These are phyloP conservation scores for Microstroma glucosiphilum DNA, from an alignment of 1,284 basidiomycete genomes.

Conservation along the genomic window DNA sequence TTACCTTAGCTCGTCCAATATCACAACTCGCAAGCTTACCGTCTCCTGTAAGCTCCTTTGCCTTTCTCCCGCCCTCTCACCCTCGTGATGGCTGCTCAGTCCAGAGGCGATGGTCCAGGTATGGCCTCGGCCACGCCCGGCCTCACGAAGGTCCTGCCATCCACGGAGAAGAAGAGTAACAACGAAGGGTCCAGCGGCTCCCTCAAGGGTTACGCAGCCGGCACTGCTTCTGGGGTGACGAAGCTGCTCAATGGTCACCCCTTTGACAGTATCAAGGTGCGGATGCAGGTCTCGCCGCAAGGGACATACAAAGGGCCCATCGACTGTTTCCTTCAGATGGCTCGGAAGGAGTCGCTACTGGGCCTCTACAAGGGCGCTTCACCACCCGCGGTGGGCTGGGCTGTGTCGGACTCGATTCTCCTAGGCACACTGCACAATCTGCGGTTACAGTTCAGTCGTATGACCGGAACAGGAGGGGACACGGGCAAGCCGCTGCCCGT, in stretches of 20 bases:
- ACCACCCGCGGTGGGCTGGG: slow-evolving; percentile 71
- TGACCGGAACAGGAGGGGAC: slow-evolving; percentile 15
- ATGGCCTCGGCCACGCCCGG: too few relatives aligned
- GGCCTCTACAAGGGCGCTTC: slow-evolving; percentile 55
- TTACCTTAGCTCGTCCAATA: too few relatives aligned
- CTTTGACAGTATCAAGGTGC: slow-evolving; percentile 68
- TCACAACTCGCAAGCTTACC: too few relatives aligned
- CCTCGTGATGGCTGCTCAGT: too few relatives aligned
- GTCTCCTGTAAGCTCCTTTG: too few relatives aligned
- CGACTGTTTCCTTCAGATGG: slow-evolving; percentile 62
- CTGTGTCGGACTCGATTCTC: slow-evolving; percentile 67
- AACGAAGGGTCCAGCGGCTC: slow-evolving; percentile 14
- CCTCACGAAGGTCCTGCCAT: too few relatives aligned
- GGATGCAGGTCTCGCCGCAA: slow-evolving; percentile 67
- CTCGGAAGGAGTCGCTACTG: slow-evolving; percentile 58
- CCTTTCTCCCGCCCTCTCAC: too few relatives aligned
- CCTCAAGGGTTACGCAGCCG: slow-evolving; percentile 50
- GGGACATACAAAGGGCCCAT: slow-evolving; percentile 64
- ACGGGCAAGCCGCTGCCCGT: slow-evolving; percentile 24
- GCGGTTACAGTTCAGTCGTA: slow-evolving; percentile 15
- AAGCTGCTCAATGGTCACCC: slow-evolving; percentile 52
- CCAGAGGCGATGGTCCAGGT: too few relatives aligned
- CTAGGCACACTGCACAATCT: slow-evolving; percentile 61
- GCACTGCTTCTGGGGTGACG: slow-evolving; percentile 50
- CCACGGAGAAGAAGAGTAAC: background rate